Conservation (phyloP, 148 eudicot genomes). For the Oxyria digyna region DNA sequence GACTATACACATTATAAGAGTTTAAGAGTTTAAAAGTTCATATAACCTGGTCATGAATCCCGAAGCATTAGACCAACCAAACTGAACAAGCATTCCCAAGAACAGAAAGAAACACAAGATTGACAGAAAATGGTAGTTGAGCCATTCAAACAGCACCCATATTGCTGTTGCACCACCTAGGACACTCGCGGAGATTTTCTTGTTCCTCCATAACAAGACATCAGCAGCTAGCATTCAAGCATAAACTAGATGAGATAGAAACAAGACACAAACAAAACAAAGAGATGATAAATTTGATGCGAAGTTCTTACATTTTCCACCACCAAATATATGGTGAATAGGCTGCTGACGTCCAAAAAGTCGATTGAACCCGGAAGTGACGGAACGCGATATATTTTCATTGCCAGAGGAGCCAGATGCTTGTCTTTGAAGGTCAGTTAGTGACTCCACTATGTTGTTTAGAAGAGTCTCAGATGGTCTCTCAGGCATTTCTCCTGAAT, state of each 20-base stretch:
- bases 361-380: constrained; percentile 42
- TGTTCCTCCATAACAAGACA: constrained; percentile 90
- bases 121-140: constrained; percentile 56
- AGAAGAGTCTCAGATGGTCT: constrained; percentile 57
- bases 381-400: constrained; percentile 31
- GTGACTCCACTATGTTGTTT: constrained; percentile 54
- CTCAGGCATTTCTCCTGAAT: constrained; percentile 50
- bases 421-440: constrained; percentile 43
- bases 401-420: constrained; percentile 31
- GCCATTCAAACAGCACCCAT: constrained; percentile 91
- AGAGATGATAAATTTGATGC: neutral
- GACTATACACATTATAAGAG: neutral
- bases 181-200: constrained; percentile 73
- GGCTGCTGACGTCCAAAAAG: constrained; percentile 88
- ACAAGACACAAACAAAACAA: neutral
- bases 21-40: neutral
- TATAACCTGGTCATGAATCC: constrained; percentile 48
- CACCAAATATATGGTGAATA: constrained; percentile 69
- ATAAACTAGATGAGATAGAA: neutral
- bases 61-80: constrained; percentile 66
- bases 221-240: constrained; percentile 64
- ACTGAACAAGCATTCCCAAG: constrained; percentile 53
- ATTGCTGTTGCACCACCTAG: constrained; percentile 47
- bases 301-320: constrained; percentile 58
- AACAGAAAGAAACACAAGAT: constrained; percentile 45